Conservation (phyloP, 1,139 yeast species). For the Candida pseudoviswanathii region DNA sequence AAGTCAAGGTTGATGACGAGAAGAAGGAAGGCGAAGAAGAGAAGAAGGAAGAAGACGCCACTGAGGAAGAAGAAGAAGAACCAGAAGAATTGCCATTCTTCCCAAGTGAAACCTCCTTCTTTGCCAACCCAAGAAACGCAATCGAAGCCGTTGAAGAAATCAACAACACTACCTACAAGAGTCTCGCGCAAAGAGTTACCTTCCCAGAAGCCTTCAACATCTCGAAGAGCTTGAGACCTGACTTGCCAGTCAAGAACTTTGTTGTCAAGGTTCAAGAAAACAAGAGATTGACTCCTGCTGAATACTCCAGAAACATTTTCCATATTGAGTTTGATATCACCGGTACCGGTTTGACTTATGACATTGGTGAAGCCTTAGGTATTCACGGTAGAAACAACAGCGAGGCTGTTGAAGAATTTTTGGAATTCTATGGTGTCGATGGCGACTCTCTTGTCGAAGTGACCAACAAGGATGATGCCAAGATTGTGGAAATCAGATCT, state of each 20-base stretch:
- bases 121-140: conserved; percentile 52
- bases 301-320: conserved; percentile 93
- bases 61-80: conserved; percentile 27
- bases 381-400: conserved; percentile 86
- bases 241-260: conserved; percentile 81
- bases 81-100: conserved; percentile 47
- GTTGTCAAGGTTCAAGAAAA: conserved; percentile 90
- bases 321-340: conserved; percentile 91
- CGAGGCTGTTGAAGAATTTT: conserved; percentile 66
- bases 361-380: conserved; percentile 96
- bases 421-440: conserved; percentile 70
- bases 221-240: conserved; percentile 73
- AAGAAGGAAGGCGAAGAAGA: conserved; percentile 21
- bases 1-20: conserved; percentile 21
- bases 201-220: conserved; percentile 80
- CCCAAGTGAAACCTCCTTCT: conserved; percentile 61
- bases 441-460: conserved; percentile 69
- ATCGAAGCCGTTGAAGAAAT: conserved; percentile 35
- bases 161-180: conserved; percentile 47
- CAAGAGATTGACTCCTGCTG: conserved; percentile 87
- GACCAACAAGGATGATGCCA: conserved; percentile 67
- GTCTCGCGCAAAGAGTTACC: conserved; percentile 68
- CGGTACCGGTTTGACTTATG: conserved; percentile 89
- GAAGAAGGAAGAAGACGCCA: conserved; percentile 18
- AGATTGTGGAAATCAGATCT: conserved; percentile 69